These are phyloP conservation scores for Trypanosoma conorhini DNA, from an alignment of 208 protist species.

Conservation along the genomic window DNA sequence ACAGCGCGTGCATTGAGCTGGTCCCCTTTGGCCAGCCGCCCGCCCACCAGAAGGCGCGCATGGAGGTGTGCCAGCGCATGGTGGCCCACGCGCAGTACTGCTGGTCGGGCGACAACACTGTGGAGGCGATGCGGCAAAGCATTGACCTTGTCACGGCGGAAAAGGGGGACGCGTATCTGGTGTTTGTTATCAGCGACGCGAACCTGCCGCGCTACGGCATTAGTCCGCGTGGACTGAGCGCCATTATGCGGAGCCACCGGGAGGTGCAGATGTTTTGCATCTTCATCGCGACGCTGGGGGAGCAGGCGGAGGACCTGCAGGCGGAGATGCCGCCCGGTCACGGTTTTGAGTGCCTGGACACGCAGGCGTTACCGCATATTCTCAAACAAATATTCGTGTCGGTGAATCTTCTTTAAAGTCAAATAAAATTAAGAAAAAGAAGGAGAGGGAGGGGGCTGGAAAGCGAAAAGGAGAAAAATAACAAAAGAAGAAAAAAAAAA, in stretches of 20 bases:
- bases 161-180: constrained; percentile 92
- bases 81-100: constrained; percentile 94
- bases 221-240: constrained; percentile 56
- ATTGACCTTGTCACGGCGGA: constrained; percentile 71
- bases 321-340: constrained; percentile 78
- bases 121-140: constrained; percentile 81
- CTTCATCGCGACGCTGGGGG: constrained; percentile 88
- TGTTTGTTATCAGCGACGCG: constrained; percentile 94
- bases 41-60: constrained; percentile 70
- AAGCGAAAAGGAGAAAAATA: constrained; percentile 10
- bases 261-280: constrained; percentile 92
- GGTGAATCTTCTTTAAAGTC: constrained; percentile 59
- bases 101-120: constrained; percentile 91
- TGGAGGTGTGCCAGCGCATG: constrained; percentile 90
- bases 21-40: constrained; percentile 71
- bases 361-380: constrained; percentile 78
- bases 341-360: constrained; percentile 89
- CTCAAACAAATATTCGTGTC: constrained; percentile 90
- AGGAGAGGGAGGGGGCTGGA: neutral
- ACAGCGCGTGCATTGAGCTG: constrained; percentile 77
- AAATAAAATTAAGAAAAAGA: neutral
- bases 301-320: constrained; percentile 76
- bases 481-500: too few relatives aligned
- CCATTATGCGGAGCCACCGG: constrained; percentile 65
- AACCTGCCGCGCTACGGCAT: constrained; percentile 95